A percentile compares a stretch with the other conserved stretches of the same genome.
phyloP scores from a whole-genome alignment of 2,329 filamentous ascomycete genomes.

The Fusarium coffeatum region DNA sequence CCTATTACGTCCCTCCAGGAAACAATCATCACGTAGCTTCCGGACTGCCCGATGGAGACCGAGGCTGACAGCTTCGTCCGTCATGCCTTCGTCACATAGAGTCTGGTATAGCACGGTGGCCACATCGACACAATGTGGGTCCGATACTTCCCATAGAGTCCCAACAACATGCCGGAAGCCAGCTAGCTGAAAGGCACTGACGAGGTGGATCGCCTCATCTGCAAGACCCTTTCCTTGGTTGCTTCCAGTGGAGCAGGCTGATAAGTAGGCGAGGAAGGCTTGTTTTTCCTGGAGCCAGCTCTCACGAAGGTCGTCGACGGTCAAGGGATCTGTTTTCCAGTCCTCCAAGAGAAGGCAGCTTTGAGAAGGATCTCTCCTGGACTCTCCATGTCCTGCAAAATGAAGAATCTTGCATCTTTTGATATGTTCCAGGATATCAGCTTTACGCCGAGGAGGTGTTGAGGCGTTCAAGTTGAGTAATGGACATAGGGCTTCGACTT shows the following conservation, averaged over 20 bases:
- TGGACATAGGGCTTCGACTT: accelerated
- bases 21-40: accelerated
- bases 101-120: accelerated
- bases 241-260: not conserved
- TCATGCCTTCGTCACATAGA: not conserved
- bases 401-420: accelerated
- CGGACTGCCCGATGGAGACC: not conserved
- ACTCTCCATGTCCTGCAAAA: not conserved
- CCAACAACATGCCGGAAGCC: not conserved
- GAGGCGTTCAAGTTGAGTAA: accelerated
- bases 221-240: accelerated
- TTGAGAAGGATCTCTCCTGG: accelerated
- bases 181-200: not conserved
- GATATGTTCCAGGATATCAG: accelerated
- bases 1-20: accelerated
- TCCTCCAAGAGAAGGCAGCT: accelerated
- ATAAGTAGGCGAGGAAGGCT: not conserved
- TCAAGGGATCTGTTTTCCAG: not conserved
- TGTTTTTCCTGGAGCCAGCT: not conserved
- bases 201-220: not conserved
- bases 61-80: not conserved
- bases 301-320: accelerated
- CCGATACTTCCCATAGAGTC: accelerated
- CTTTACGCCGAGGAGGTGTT: accelerated
- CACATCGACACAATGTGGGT: not conserved